These are phyloP conservation scores for Hortaea sp. DNA, from an alignment of 2,329 filamentous ascomycete species.

Conservation along the genomic window DNA sequence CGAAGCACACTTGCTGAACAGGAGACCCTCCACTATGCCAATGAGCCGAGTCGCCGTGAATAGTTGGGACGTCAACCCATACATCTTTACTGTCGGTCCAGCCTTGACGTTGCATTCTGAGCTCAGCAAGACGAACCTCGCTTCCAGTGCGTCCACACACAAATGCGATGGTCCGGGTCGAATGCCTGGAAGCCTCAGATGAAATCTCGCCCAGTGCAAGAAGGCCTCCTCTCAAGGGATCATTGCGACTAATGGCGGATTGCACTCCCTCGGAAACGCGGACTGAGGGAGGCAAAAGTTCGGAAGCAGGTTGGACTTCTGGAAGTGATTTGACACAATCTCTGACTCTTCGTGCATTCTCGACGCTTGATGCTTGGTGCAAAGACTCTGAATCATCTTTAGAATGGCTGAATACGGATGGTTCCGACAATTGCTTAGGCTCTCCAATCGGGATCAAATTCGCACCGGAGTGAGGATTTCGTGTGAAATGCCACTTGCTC, in stretches of 20 bases:
- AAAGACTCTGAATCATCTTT: too few species aligned
- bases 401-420: too few species aligned
- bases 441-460: too few species aligned
- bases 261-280: slow-evolving; percentile 24
- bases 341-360: too few species aligned
- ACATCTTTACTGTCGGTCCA: slow-evolving; percentile 42
- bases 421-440: too few species aligned
- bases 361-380: too few species aligned
- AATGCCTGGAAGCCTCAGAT: slow-evolving; percentile 23
- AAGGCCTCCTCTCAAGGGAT: slow-evolving; percentile 33
- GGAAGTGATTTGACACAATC: slow-evolving; percentile 8
- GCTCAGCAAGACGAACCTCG: slow-evolving; percentile 44
- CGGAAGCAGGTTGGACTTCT: slow-evolving; percentile 14
- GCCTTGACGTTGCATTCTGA: slow-evolving; percentile 43
- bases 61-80: slow-evolving; percentile 38
- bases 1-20: slow-evolving; percentile 46
- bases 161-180: slow-evolving; percentile 26
- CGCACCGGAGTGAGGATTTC: not conserved
- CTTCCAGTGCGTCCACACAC: slow-evolving; percentile 47
- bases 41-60: slow-evolving; percentile 39
- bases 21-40: slow-evolving; percentile 48
- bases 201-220: slow-evolving; percentile 49
- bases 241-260: slow-evolving; percentile 25
- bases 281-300: slow-evolving; percentile 4
- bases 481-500: slow-evolving; percentile 33